Evolutionary conservation across 2,329 filamentous ascomycete genomes (phyloP).

Genomic region (Leptographium galeiforme): DNA sequence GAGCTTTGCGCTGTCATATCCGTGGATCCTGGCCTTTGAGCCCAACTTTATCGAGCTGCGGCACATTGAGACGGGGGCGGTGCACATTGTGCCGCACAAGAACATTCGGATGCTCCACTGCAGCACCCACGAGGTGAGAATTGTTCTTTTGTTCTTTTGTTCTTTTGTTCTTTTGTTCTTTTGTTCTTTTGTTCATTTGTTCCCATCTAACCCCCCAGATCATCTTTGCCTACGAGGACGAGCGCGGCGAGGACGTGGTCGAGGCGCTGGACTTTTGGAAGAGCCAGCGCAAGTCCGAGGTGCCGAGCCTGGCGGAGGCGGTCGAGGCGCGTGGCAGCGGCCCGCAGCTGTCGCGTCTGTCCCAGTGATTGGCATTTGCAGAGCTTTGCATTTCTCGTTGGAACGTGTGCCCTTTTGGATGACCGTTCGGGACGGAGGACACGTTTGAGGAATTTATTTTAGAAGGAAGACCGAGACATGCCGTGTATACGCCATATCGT

Average conservation of each 20-base stretch:
- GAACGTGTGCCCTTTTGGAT: too few relatives aligned
- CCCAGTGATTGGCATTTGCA: conserved; percentile 1
- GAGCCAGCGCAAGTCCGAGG: conserved; percentile 35
- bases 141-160: neutral
- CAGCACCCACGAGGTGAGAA: conserved; percentile 82
- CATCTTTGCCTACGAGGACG: conserved; percentile 93
- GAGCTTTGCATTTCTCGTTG: too few relatives aligned
- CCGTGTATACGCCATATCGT: neutral
- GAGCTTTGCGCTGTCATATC: conserved; percentile 86
- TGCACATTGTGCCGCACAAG: conserved; percentile 92
- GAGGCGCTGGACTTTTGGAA: conserved; percentile 96
- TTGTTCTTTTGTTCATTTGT: neutral
- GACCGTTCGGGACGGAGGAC: neutral
- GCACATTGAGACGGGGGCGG: conserved; percentile 85
- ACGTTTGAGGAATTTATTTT: neutral
- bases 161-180: conserved; percentile 15
- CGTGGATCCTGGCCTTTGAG: conserved; percentile 95
- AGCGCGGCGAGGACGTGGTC: conserved; percentile 82
- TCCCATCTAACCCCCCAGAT: conserved; percentile 49
- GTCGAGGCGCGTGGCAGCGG: neutral
- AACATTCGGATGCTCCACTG: conserved; percentile 97
- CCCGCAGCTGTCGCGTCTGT: conserved; percentile 3
- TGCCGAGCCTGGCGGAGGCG: conserved; percentile 6
- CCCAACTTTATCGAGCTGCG: conserved; percentile 94
- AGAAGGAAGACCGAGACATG: neutral